Evolutionary conservation across 2,329 filamentous ascomycete species (phyloP), one percentile per base, ranked within the genome.

Genomic region (Chaetothyriales sp.): DNA sequence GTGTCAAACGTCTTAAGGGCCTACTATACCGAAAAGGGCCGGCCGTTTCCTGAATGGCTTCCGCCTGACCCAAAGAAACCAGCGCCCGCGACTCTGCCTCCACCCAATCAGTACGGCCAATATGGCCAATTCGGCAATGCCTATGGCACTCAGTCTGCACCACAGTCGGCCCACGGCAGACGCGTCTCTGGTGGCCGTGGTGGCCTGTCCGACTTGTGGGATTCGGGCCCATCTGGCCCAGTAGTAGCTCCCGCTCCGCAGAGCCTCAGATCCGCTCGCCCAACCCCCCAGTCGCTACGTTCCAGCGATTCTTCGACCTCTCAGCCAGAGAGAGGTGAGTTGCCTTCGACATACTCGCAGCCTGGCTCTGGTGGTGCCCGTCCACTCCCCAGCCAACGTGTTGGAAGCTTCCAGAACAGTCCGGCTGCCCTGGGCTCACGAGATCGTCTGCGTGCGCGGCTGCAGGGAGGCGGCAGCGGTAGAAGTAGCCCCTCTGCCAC

Each of bases 11-110:
- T 94, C 37, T 80, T 98, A 22, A 85, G 92, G 62, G 84, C 82
- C 61, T 95, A 97, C 76, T 97, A 98, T 75, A 80, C 75, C 49
- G 89, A 97, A 67, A 92, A 94, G 65, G 86, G 84, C 60, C 82
- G 83, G 19, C 76, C 81, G 1, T 85, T 89, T 57, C 92, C 92
- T 0, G 70, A 75, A 60, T 97, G 92, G 90, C 82, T 97, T 6
- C 88, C 89, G 6, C 83, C 86, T 5, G 87, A 95, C 67, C 89
- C 88, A n/a, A 90, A 87, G 69, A 80, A 78, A 3, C 80, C 81
- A 44, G 75, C 76, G 40, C 70, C 69, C 9, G 33, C 33, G 15
- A 15, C 33, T 40, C 59, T 57, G 60, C 45, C 62, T 33, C 68
- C 69, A 77, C 57, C 67, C 77, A 63, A 69, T 78, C 62, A 72